Percentiles rank a stretch among this genome's conserved stretches.
phyloP scores from a whole-genome alignment of 495 filamentous ascomycete genomes.

The Podospora anserina region DNA sequence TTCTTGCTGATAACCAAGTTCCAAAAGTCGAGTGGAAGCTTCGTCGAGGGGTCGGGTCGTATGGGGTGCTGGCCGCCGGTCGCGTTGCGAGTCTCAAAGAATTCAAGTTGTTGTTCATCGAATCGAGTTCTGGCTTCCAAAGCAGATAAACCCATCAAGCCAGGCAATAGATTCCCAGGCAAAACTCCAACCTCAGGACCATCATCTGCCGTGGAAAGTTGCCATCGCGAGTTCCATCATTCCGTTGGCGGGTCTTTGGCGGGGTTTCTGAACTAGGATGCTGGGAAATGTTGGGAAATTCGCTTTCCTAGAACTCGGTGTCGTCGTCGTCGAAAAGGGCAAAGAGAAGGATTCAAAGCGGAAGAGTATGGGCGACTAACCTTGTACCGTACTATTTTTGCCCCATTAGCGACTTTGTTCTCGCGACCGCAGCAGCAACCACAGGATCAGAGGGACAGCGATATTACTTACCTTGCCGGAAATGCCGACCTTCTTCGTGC shows the following conservation, averaged over 20 bases:
- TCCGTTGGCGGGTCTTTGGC: not conserved
- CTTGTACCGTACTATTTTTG: constrained; percentile 54
- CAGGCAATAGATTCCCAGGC: not conserved
- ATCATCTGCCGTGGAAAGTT: not conserved
- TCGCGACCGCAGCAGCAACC: not conserved
- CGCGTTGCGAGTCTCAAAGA: not conserved
- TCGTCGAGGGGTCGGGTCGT: not conserved
- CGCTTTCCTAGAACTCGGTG: constrained; percentile 7
- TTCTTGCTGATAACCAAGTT: not conserved
- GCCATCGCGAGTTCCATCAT: not conserved
- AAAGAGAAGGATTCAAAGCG: constrained; percentile 12
- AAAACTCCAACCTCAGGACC: not conserved
- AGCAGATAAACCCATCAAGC: not conserved
- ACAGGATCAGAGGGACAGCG: not conserved
- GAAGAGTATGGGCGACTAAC: constrained; percentile 38
- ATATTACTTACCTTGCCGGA: constrained; percentile 52
- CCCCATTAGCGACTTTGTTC: constrained; percentile 17
- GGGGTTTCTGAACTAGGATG: not conserved
- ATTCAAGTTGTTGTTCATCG: not conserved
- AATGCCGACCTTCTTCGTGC: constrained; percentile 96
- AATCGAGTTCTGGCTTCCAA: not conserved
- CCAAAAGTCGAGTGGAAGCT: not conserved
- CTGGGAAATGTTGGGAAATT: not conserved
- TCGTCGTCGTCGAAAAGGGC: not conserved
- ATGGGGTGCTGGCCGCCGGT: not conserved